Base-by-base conservation (phyloP, 2,329 filamentous ascomycete genomes). In the Talaromyces sp. region DNA sequence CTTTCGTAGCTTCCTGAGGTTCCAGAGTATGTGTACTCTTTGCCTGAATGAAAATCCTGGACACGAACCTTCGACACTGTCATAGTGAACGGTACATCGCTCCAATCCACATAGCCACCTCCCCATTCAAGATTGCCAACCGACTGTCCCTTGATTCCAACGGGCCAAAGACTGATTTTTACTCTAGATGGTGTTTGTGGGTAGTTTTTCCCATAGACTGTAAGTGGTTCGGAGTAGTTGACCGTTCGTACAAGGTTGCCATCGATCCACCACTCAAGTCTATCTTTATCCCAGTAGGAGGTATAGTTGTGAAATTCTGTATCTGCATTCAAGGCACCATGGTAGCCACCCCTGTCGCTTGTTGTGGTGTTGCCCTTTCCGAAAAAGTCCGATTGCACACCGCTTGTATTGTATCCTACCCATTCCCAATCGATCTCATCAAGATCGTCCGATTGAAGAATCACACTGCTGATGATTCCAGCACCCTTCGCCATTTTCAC, bases 381-480 rank as follows among this genome's bases (percentile, higher is more conserved):
- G 65, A 97, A 99, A 78, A 95, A 99, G 76, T 99, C 97, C 64
- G 87, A 89, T 74, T 97, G 94, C 29, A 76, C 73, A 33, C 60
- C 52, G 35, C 55, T 66, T 19, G 65, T 68, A 54, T 75, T 71
- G 44, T 69, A 69, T 45, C 75, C 75, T 16, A 75, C 63, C 71
- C 72, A 74, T 49, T 75, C 72, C 72, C 90, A 93, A 68, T 96
- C 91, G 36, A 96, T 86, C 74, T 96, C 90, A 69, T 96, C 91
- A 14, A 93, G 80, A 63, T 91, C 87, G 62, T 94, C 88, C 46
- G 88, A 93, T 60, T 94, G 81, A 71, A 93, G 81, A 69, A 96
- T 92, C 66, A 95, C 86, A 56, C 89, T 83, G 66, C 86, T 91
- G 64, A 96, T 84, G 58, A 96, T 86, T 45, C 91, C 91, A 8